Base-by-base conservation (phyloP, 768 basidiomycete species). In the Piloderma croceum region DNA sequence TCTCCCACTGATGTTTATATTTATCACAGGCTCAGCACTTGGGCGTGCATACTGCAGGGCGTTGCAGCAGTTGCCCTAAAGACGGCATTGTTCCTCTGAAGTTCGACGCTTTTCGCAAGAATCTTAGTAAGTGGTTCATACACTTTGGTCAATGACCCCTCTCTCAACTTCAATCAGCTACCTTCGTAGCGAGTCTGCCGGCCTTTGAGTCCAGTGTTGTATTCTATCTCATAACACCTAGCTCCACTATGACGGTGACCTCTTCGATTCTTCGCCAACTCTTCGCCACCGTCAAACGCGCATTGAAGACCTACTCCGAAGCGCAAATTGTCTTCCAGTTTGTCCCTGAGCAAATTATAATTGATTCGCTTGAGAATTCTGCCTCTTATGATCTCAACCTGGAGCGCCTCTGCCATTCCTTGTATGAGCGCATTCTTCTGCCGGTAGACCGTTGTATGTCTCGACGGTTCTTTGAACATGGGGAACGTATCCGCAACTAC, bases 21-120 rank as follows among this genome's bases (percentile, higher is more conserved):
- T 36, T 46, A 12, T 46, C n/a, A n/a, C n/a, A 89, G 87, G 69
- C 71, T 15, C 79, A 70, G 47, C 74, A 79, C 45, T 66, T 82
- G 15, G 84, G 88, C 3, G 59, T 57, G 4, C 69, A 89, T 46
- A 58, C 49, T 9, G 67, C 67, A 18, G 88, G 84, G 9, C 67
- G 60, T 22, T 69, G 74, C 34, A 53, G 60, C 12, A 51, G 59
- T 23, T 75, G 73, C 54, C 41, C 64, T 0, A 68, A 62, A 24
- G 70, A 77, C 39, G 86, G 87, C 1, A 53, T 89, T 11, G 59
- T 85, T 22, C 70, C 79, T 3, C 49, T 86, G 45, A 73, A 75
- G 38, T 76, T 83, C 41, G 85, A 88, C 49, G 53, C 81, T 7
- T 74, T 89, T 47, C 75, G 83, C 42, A 89, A 87, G 60, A 71